Percentiles rank a stretch among this genome's conserved stretches.
Evolutionary conservation across 2,329 filamentous ascomycete species (phyloP).

Genomic region (Rhynchosporium agropyri): DNA sequence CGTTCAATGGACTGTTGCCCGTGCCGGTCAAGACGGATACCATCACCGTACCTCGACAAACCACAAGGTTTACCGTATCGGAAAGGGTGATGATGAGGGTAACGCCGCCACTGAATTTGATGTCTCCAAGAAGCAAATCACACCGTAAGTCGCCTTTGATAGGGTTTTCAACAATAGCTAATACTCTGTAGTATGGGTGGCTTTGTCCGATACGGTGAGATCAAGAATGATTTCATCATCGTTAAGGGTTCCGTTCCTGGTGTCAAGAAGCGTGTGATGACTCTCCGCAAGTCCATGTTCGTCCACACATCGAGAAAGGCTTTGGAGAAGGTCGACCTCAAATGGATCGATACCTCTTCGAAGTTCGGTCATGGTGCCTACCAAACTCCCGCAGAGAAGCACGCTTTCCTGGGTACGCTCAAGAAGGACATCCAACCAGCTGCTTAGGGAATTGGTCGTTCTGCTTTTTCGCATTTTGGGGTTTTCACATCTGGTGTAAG

Average conservation of each 20-base stretch:
- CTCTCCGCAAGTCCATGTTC: conserved; percentile 98
- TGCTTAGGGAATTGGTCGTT: conserved; percentile 48
- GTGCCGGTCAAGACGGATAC: conserved; percentile 99
- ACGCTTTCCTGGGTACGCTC: conserved; percentile 94
- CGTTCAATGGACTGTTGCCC: conserved; percentile 99
- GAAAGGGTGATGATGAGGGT: conserved; percentile 86
- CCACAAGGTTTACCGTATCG: conserved; percentile 99
- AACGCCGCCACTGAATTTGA: conserved; percentile 95
- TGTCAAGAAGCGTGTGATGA: conserved; percentile 99
- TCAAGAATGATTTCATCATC: conserved; percentile 99
- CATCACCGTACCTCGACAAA: conserved; percentile 99
- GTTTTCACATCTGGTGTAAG: conserved; percentile 38
- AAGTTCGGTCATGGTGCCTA: conserved; percentile 99
- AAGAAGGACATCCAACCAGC: conserved; percentile 86
- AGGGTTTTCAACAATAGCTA: conserved; percentile 30
- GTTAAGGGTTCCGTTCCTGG: conserved; percentile 97
- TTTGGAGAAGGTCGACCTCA: conserved; percentile 98
- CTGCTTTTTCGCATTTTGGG: conserved; percentile 42
- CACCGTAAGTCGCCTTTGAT: conserved; percentile 75
- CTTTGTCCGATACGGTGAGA: conserved; percentile 98
- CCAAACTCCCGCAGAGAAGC: conserved; percentile 98
- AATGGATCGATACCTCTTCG: conserved; percentile 99
- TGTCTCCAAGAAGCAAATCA: conserved; percentile 99
- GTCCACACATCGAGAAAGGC: conserved; percentile 92
- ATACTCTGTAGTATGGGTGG: conserved; percentile 78